Base-by-base conservation (phyloP, 352 stramenopile genomes). In the Aphanomyces cochlioides region DNA sequence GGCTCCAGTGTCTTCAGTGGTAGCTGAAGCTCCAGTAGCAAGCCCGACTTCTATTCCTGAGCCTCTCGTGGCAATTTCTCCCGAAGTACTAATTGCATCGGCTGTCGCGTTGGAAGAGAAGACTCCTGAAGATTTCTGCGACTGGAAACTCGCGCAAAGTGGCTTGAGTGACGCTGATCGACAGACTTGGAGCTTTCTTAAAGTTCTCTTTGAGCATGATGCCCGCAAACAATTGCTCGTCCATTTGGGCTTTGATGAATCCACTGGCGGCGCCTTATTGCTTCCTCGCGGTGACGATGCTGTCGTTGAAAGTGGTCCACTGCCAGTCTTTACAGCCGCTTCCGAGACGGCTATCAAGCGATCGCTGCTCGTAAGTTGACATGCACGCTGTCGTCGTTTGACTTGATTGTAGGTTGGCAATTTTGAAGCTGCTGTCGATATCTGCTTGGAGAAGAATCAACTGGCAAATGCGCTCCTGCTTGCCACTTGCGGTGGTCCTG, bases 361-460 rank as follows among this genome's bases (percentile, higher is more conserved):
- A 74, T 93, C 97, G 3, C 79, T 99, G 21, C 77, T 99, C 6
- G 87, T 96, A 61, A 2, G 54, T 6, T 37, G 10, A 36, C 21
- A 36, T 19, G 15, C 15, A 58, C 36, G 17, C 17, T 8, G 15
- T 13, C 13, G 21, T 36, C 2, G 17, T 58, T 58, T 58, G 50
- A 58, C 36, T 53, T 17, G 7, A 37, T 58, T 58, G 8, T 58
- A 61, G 54, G 96, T 99, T 5, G 97, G 97, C 41, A 98, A 99
- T 80, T 99, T 99, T 73, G 95, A 98, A 74, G 93, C 97, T 5
- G 97, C 97, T 0, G 96, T 99, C 13, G 97, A 99, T 77, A 97
- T 87, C 77, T 99, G 96, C 67, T 88, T 99, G 69, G 83, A 87
- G 40, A 96, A 98, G 72, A 97, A 97, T 47, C 95, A 98, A 73